Evolutionary conservation across 768 basidiomycete genomes (phyloP).

Genomic region (Pleurotus salmoneostramineus): DNA sequence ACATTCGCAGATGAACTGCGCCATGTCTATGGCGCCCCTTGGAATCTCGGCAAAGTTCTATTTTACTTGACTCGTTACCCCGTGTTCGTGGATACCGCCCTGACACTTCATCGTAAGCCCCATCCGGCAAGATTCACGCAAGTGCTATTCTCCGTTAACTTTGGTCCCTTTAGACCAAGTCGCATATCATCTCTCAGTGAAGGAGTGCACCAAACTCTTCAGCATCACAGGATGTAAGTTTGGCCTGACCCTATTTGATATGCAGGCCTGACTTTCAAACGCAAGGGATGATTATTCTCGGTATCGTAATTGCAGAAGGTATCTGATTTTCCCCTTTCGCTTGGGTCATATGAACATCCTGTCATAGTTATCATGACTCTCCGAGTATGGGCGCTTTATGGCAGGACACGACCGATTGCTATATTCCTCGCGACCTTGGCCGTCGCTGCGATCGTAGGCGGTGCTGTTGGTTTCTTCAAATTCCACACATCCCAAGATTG

Average conservation of each 20-base stretch:
- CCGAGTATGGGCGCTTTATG: constrained; percentile 14
- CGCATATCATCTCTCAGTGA: background rate
- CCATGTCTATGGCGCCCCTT: constrained; percentile 1
- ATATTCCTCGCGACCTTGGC: background rate
- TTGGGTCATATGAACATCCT: background rate
- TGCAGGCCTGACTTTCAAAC: background rate
- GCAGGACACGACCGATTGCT: constrained; percentile 2
- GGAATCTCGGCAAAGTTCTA: constrained; percentile 5
- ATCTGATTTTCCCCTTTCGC: background rate
- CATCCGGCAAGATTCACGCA: no score
- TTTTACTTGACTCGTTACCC: constrained; percentile 3
- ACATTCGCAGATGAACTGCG: background rate
- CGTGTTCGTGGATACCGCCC: background rate
- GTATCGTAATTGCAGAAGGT: constrained; percentile 10
- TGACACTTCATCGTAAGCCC: constrained; percentile 7
- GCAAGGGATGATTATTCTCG: constrained; percentile 5
- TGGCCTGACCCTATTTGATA: background rate
- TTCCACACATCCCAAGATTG: constrained; percentile 5
- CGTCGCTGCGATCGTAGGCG: background rate
- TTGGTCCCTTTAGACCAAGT: constrained; percentile 5
- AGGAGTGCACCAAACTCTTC: background rate
- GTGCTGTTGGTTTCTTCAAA: constrained; percentile 1
- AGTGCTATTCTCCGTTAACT: background rate
- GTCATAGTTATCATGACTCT: constrained; percentile 7
- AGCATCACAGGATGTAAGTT: constrained; percentile 4